Conservation (phyloP, 768 basidiomycete species). For the Calocera viscosa region DNA sequence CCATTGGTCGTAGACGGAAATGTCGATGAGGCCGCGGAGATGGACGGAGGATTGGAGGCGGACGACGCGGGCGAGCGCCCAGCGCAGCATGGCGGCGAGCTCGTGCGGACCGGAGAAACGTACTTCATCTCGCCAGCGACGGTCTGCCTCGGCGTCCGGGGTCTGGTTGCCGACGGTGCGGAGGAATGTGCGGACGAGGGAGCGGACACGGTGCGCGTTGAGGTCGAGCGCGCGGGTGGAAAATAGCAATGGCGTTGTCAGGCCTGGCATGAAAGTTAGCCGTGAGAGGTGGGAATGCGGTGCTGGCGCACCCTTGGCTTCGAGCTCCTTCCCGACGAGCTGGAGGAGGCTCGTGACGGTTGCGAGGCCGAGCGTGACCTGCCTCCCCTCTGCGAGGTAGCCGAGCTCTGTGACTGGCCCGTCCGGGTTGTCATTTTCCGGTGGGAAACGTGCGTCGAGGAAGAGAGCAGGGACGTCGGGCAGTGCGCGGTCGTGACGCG, state of each 20-base stretch:
- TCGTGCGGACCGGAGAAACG: slow-evolving; percentile 75
- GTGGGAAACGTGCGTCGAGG: background rate
- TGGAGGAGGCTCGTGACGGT: slow-evolving; percentile 61
- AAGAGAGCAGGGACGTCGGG: background rate
- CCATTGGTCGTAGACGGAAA: slow-evolving; percentile 76
- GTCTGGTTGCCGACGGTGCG: slow-evolving; percentile 18
- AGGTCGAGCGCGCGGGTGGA: slow-evolving; percentile 79
- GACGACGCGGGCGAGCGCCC: slow-evolving; percentile 75
- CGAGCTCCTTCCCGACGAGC: slow-evolving; percentile 56
- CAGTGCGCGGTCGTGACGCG: background rate
- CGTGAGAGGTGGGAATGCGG: background rate
- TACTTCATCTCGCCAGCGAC: slow-evolving; percentile 65
- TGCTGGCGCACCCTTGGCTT: slow-evolving; percentile 38
- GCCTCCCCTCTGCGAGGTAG: slow-evolving; percentile 57
- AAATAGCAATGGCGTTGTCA: slow-evolving; percentile 86
- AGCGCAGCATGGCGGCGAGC: slow-evolving; percentile 81
- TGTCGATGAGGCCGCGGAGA: slow-evolving; percentile 71
- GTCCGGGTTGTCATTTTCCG: background rate
- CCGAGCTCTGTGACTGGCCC: slow-evolving; percentile 39
- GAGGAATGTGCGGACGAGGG: slow-evolving; percentile 74
- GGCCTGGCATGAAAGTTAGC: slow-evolving; percentile 25
- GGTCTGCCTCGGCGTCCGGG: slow-evolving; percentile 29
- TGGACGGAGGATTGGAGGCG: slow-evolving; percentile 56
- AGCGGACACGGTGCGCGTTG: slow-evolving; percentile 55
- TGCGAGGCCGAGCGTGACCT: slow-evolving; percentile 65